A percentile compares a stretch with the other conserved stretches of the same genome.
Conservation (phyloP, 768 basidiomycete genomes). For the Gloeostereum incarnatum region DNA sequence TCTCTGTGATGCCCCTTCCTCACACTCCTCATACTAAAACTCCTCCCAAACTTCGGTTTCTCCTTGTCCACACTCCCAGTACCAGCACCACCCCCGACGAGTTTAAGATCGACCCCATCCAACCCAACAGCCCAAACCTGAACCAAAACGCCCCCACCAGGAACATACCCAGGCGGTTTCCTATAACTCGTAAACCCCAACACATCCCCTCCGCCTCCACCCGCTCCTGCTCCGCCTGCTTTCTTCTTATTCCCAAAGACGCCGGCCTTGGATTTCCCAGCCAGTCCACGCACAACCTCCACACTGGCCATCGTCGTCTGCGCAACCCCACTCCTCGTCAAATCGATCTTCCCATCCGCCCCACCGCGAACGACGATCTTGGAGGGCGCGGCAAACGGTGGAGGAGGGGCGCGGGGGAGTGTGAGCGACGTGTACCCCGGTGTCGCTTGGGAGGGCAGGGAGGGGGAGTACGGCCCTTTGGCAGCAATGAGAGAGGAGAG, state of each 20-base stretch:
- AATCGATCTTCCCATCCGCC: slow-evolving; percentile 50
- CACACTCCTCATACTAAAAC: slow-evolving; percentile 5
- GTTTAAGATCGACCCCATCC: slow-evolving; percentile 61
- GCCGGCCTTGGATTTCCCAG: slow-evolving; percentile 2
- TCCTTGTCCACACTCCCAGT: background rate
- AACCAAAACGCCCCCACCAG: slow-evolving; percentile 61
- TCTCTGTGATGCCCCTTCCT: slow-evolving; percentile 1
- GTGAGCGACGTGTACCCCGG: slow-evolving; percentile 47
- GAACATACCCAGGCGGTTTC: slow-evolving; percentile 64
- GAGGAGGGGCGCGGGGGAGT: slow-evolving; percentile 40
- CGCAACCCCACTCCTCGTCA: slow-evolving; percentile 69
- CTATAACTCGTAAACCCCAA: slow-evolving; percentile 67
- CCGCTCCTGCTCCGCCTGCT: background rate
- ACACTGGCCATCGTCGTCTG: slow-evolving; percentile 87
- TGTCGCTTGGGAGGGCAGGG: slow-evolving; percentile 42
- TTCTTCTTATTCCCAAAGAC: slow-evolving; percentile 1
- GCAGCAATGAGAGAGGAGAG: background rate
- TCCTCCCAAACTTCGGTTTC: slow-evolving; percentile 1
- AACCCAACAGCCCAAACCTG: slow-evolving; percentile 88
- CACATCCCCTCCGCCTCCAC: background rate
- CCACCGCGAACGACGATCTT: slow-evolving; percentile 16
- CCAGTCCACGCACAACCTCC: slow-evolving; percentile 59
- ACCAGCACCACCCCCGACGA: slow-evolving; percentile 37
- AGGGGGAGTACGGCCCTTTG: slow-evolving; percentile 2
- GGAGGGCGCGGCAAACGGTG: slow-evolving; percentile 14